phyloP scores from a whole-genome alignment of 208 protist species.

The Wallacemonas collosoma region DNA sequence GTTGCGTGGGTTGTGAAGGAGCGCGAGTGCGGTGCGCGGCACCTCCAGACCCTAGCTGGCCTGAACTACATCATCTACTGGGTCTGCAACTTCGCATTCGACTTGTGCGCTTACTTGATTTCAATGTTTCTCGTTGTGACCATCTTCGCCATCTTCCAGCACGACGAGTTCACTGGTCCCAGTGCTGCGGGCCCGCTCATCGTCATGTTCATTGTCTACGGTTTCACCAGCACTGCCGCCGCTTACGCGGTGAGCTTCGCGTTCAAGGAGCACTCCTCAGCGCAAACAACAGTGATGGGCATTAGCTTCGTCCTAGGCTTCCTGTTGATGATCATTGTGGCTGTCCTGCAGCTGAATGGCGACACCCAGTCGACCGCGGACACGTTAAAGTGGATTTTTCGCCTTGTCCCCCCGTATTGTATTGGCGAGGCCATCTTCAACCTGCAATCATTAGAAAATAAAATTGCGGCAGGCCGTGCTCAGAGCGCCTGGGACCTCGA shows the following conservation, averaged over 20 bases:
- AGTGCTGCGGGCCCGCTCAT: constrained; percentile 23
- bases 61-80: constrained; percentile 52
- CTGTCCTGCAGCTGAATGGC: constrained; percentile 32
- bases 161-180: constrained; percentile 32
- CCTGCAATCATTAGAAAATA: constrained; percentile 21
- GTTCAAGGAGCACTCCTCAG: constrained; percentile 52
- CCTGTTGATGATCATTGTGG: constrained; percentile 37
- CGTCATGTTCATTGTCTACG: constrained; percentile 46
- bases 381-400: constrained; percentile 39
- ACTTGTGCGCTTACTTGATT: constrained; percentile 44
- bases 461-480: constrained; percentile 18
- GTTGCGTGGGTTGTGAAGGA: constrained; percentile 59
- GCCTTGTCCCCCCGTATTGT: constrained; percentile 57
- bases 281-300: constrained; percentile 55
- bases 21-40: constrained; percentile 42
- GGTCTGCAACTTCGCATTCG: constrained; percentile 62
- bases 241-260: constrained; percentile 52
- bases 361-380: constrained; percentile 30
- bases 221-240: constrained; percentile 37
- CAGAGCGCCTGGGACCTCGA: constrained; percentile 27
- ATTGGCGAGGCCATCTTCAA: constrained; percentile 63
- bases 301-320: constrained; percentile 57
- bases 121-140: constrained; percentile 40
- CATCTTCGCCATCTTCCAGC: constrained; percentile 41
- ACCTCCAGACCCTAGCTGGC: constrained; percentile 55